Percentiles rank a stretch among this genome's conserved stretches.
Conservation (phyloP, 1,139 yeast species). For the Meyerozyma athensensis region DNA sequence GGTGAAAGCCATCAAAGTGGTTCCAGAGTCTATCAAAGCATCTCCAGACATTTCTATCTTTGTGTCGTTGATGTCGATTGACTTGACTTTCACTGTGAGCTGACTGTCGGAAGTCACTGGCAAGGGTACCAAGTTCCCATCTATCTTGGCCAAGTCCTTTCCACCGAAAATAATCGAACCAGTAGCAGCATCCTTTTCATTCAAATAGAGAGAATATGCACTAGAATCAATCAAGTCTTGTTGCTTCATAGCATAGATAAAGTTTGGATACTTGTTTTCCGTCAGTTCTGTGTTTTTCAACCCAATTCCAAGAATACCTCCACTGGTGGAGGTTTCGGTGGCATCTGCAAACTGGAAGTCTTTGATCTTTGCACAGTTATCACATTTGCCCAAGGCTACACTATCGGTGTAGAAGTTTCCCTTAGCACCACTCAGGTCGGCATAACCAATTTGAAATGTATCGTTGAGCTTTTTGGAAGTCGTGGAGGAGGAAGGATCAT, state of each 20-base stretch:
- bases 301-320: conserved; percentile 19
- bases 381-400: conserved; percentile 10
- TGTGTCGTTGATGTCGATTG: background rate
- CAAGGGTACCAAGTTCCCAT: conserved; percentile 41
- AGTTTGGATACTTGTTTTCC: conserved; percentile 13
- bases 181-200: conserved; percentile 28
- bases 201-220: conserved; percentile 52
- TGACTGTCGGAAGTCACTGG: conserved; percentile 17
- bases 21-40: background rate
- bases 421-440: conserved; percentile 11
- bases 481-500: conserved; percentile 10
- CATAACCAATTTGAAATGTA: conserved; percentile 13
- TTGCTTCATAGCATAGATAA: conserved; percentile 14
- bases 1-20: background rate
- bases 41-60: background rate
- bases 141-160: conserved; percentile 48
- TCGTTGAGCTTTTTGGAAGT: conserved; percentile 6
- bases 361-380: conserved; percentile 10
- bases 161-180: conserved; percentile 57
- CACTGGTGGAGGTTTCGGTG: conserved; percentile 6
- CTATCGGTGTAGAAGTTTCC: conserved; percentile 18
- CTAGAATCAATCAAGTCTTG: conserved; percentile 46
- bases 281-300: conserved; percentile 9
- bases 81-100: background rate
- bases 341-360: conserved; percentile 18